A percentile compares a stretch with the other conserved stretches of the same genome.
Conservation (phyloP, 75 land plant species). For the Cupressus sempervirens region DNA sequence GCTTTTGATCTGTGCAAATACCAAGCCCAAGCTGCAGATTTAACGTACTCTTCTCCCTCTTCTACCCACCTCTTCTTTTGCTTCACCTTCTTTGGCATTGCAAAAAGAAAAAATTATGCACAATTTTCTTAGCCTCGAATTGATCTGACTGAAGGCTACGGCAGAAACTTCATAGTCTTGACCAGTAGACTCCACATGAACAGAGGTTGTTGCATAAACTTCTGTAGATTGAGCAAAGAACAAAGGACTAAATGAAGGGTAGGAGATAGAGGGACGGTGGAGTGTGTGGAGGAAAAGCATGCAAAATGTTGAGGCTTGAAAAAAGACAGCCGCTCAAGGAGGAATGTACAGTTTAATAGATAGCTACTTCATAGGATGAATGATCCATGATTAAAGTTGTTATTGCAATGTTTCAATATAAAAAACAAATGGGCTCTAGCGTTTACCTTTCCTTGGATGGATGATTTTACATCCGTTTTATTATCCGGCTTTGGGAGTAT, state of each 20-base stretch:
- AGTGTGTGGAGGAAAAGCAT: slow-evolving; percentile 6
- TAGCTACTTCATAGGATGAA: background rate
- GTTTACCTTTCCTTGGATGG: too few species aligned
- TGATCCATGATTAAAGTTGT: too few species aligned
- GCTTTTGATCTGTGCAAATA: background rate
- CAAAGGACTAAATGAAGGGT: background rate
- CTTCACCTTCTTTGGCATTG: slow-evolving; percentile 1
- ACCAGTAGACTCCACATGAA: too few species aligned
- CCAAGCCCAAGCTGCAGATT: slow-evolving; percentile 11
- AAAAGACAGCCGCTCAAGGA: background rate
- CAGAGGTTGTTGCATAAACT: too few species aligned
- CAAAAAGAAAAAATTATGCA: background rate
- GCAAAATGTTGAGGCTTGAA: background rate
- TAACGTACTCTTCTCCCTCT: background rate
- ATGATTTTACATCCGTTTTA: too few species aligned
- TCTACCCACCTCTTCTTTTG: background rate
- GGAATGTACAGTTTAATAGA: background rate
- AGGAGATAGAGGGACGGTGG: background rate
- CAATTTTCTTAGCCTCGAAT: too few species aligned
- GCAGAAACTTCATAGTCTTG: too few species aligned
- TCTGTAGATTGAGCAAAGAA: too few species aligned
- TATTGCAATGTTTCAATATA: too few species aligned
- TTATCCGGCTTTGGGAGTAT: too few species aligned
- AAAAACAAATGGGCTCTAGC: too few species aligned
- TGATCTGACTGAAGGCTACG: too few species aligned